Evolutionary conservation across 2,329 filamentous ascomycete genomes (phyloP), one percentile per base, ranked within the genome.

Genomic region (Mycocentrospora acerina): DNA sequence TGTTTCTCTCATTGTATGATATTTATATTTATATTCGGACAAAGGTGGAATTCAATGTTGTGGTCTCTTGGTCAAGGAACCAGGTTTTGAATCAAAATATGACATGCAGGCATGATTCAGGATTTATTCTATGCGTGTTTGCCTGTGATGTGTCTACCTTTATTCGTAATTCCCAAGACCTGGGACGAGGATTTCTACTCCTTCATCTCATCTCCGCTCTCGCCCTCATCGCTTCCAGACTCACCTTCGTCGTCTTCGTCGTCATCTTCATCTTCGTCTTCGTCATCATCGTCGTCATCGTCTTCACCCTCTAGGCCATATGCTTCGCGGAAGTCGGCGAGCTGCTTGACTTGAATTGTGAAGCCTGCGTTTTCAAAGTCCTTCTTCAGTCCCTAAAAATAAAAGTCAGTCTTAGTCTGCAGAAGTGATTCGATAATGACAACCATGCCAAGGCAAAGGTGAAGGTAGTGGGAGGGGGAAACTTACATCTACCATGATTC

Each of bases 321-420:
- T 58, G 90, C 88, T 48, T 96, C 88, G 65, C 94, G 82, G 67
- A 95, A 97, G 56, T 86, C 79, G 28, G 83, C 81, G 33, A 97
- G 75, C 18, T 84, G 76, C 60, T 84, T 83, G 26, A 87, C 77
- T 60, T 88, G 79, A 0, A 86, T 85, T 64, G 83, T 84, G 73
- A 95, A 98, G 0, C 90, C 90, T 40, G 82, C 83, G 1, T 72
- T 74, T 51, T 81, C 77, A 56, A 97, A 88, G 2, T 85, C 83
- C 51, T 83, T 83, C 56, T 85, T 80, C 53, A 95, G 81, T 43
- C 78, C 79, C 89, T 95, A n/a, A n/a, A n/a, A n/a, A n/a, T n/a
- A n/a, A n/a, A n/a, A n/a, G n/a, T n/a, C n/a, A n/a, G n/a, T n/a
- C n/a, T n/a, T n/a, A n/a, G n/a, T n/a, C n/a, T n/a, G n/a, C n/a